Conservation (phyloP, 495 filamentous ascomycete species). For the Jackrogersella multiformis region DNA sequence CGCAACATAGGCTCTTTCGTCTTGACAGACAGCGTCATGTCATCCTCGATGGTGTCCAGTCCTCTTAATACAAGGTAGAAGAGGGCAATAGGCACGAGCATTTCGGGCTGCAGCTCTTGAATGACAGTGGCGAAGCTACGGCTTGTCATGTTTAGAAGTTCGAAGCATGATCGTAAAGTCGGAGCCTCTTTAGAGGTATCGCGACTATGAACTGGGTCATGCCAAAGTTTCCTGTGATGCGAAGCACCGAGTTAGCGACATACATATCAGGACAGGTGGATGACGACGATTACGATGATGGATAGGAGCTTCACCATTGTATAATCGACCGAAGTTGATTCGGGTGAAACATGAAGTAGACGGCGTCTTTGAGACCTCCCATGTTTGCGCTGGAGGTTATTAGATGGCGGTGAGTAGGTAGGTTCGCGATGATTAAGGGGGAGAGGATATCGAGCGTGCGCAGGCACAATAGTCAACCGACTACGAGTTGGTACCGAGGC, state of each 20-base stretch:
- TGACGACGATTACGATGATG: not conserved
- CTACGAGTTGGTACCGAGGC: not conserved
- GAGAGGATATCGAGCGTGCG: not conserved
- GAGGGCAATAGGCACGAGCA: conserved; percentile 87
- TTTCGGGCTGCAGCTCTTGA: conserved; percentile 91
- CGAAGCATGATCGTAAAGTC: conserved; percentile 81
- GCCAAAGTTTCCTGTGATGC: conserved; percentile 86
- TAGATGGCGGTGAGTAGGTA: not conserved
- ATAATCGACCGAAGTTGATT: conserved; percentile 83
- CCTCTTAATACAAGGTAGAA: conserved; percentile 94
- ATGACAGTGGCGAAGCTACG: conserved; percentile 95
- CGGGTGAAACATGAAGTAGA: conserved; percentile 83
- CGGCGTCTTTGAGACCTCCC: conserved; percentile 59
- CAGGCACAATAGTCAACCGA: not conserved
- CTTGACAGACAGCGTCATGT: conserved; percentile 85
- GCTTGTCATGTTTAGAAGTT: conserved; percentile 86
- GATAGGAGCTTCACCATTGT: conserved; percentile 76
- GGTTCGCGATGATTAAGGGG: conserved; percentile 9
- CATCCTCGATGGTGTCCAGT: conserved; percentile 97
- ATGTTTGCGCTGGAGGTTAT: conserved; percentile 44
- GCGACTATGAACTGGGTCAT: conserved; percentile 89
- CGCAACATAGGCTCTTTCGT: conserved; percentile 89
- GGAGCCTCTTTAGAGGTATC: conserved; percentile 75
- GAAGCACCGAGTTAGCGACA: conserved; percentile 25
- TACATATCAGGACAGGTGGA: not conserved